A percentile compares a stretch with the other conserved stretches of the same genome.
phyloP scores from a whole-genome alignment of 805 yeast species.

The Metschnikowia aberdeeniae region DNA sequence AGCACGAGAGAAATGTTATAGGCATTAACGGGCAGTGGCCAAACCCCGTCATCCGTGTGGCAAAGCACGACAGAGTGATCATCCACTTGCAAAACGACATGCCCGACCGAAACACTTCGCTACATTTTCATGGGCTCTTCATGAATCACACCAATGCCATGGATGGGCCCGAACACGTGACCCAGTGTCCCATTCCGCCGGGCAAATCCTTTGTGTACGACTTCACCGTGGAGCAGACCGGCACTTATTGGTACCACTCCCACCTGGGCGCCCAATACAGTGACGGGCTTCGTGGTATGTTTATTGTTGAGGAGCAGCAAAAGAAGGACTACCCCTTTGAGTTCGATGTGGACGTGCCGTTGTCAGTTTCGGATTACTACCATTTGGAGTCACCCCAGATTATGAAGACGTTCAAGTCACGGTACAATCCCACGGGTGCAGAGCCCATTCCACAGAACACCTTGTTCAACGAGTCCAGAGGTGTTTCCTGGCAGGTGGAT shows the following conservation, averaged over 20 bases:
- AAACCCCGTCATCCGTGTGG: slow-evolving; percentile 37
- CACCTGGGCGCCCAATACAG: slow-evolving; percentile 75
- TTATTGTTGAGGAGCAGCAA: slow-evolving; percentile 56
- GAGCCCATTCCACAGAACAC: slow-evolving; percentile 74
- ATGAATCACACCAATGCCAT: slow-evolving; percentile 34
- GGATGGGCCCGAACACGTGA: slow-evolving; percentile 46
- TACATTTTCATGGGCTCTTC: slow-evolving; percentile 46
- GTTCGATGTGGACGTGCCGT: slow-evolving; percentile 58
- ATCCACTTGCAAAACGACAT: slow-evolving; percentile 33
- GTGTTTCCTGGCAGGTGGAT: slow-evolving; percentile 51
- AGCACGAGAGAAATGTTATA: slow-evolving; percentile 45
- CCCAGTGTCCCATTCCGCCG: slow-evolving; percentile 45
- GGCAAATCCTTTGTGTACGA: slow-evolving; percentile 36
- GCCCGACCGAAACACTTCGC: slow-evolving; percentile 33
- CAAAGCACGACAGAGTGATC: slow-evolving; percentile 36
- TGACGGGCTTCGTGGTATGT: slow-evolving; percentile 70
- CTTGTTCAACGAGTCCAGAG: slow-evolving; percentile 61
- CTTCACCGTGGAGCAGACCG: slow-evolving; percentile 23
- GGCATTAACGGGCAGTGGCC: slow-evolving; percentile 55
- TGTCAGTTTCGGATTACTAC: slow-evolving; percentile 62
- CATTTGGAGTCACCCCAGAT: slow-evolving; percentile 50
- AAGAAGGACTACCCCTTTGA: slow-evolving; percentile 43
- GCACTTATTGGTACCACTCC: slow-evolving; percentile 67
- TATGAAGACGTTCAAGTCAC: slow-evolving; percentile 45
- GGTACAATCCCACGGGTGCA: slow-evolving; percentile 80